A percentile compares a stretch with the other conserved stretches of the same genome.
phyloP scores from a whole-genome alignment of 2,329 filamentous ascomycete genomes.

The Alternaria viburni region DNA sequence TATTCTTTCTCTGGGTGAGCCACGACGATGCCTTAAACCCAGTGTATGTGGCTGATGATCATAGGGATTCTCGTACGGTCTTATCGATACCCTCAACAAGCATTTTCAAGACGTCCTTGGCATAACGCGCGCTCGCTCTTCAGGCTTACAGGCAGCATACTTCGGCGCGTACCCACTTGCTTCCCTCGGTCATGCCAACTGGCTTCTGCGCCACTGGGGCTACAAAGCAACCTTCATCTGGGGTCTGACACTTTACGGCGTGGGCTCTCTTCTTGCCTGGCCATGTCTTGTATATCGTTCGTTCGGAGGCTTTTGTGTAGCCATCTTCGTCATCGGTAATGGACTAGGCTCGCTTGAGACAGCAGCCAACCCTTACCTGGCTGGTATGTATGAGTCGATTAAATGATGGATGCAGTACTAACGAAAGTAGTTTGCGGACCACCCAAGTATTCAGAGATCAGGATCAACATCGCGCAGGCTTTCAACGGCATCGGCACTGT shows the following conservation, averaged over 20 bases:
- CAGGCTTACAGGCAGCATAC: slow-evolving; percentile 58
- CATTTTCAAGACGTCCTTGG: slow-evolving; percentile 55
- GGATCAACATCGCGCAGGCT: slow-evolving; percentile 65
- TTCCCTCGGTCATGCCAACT: slow-evolving; percentile 56
- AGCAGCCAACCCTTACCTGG: slow-evolving; percentile 59
- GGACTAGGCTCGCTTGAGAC: slow-evolving; percentile 64
- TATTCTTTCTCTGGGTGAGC: slow-evolving; percentile 68
- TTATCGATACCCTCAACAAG: slow-evolving; percentile 62
- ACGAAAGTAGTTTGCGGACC: slow-evolving; percentile 58
- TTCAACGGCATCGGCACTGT: slow-evolving; percentile 66
- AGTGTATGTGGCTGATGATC: background rate
- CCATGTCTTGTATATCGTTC: slow-evolving; percentile 61
- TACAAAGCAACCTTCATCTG: slow-evolving; percentile 57
- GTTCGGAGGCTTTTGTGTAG: slow-evolving; percentile 66
- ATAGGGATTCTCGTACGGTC: slow-evolving; percentile 61
- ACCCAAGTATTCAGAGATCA: slow-evolving; percentile 64
- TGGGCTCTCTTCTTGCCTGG: slow-evolving; percentile 66
- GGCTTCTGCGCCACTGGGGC: slow-evolving; percentile 57
- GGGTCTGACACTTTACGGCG: slow-evolving; percentile 62
- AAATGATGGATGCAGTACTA: background rate
- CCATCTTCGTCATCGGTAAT: slow-evolving; percentile 62
- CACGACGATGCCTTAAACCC: background rate
- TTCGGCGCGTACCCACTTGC: slow-evolving; percentile 59
- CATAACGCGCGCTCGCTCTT: slow-evolving; percentile 53
- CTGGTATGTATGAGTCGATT: slow-evolving; percentile 2